These are phyloP conservation scores for Cercospora zeina DNA, from an alignment of 2,329 filamentous ascomycete species.

Conservation along the genomic window DNA sequence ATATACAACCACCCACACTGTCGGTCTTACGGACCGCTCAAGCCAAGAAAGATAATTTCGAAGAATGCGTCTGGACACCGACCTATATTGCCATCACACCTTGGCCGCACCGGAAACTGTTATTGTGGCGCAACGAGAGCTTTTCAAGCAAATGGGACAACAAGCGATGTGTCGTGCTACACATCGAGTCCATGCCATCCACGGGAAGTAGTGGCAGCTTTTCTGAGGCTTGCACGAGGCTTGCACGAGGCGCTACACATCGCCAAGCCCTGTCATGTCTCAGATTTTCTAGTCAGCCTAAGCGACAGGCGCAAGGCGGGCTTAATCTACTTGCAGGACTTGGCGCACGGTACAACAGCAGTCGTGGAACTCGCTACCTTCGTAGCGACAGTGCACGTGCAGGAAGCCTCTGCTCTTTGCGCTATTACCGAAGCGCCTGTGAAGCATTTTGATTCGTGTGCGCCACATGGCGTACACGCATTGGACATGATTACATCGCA, in stretches of 20 bases:
- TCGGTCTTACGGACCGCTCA: conserved; percentile 3
- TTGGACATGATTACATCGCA: conserved; percentile 22
- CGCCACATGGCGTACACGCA: conserved; percentile 17
- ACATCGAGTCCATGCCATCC: background rate
- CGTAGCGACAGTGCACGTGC: background rate
- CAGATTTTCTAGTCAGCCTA: conserved; percentile 20
- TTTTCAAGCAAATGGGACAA: background rate
- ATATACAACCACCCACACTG: background rate
- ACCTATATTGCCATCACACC: background rate
- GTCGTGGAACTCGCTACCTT: conserved; percentile 4
- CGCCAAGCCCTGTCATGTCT: conserved; percentile 22
- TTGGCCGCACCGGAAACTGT: background rate
- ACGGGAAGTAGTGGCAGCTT: background rate
- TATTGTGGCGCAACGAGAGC: background rate
- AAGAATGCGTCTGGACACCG: background rate
- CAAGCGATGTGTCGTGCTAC: background rate
- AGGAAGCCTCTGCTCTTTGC: conserved; percentile 7
- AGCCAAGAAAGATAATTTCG: conserved; percentile 2
- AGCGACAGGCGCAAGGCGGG: conserved; percentile 24
- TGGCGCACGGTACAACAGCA: conserved; percentile 15
- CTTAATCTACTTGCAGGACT: conserved; percentile 27
- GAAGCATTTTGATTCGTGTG: conserved; percentile 12
- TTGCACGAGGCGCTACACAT: conserved; percentile 8
- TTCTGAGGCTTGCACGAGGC: conserved; percentile 3
- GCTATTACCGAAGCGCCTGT: conserved; percentile 17